Evolutionary conservation across 1,139 yeast species (phyloP), one percentile per base, ranked within the genome.

Genomic region (Taphrina wiesneri): DNA sequence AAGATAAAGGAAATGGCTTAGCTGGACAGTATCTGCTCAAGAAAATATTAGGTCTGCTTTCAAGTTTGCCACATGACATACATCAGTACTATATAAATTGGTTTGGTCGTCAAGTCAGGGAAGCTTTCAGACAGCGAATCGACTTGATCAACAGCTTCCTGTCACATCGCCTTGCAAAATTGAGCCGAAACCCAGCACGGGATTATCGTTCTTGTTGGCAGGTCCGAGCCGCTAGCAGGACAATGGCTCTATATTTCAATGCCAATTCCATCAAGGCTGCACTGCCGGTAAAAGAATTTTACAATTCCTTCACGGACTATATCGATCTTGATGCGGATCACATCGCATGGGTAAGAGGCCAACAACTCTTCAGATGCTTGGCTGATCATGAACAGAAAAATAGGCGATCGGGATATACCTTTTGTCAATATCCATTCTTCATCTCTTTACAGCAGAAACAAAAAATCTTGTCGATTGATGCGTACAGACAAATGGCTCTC

Each of bases 391-490:
- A 6, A 1, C 28, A 45, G 49, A 90, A 87, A 69, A 73, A 69
- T 69, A 67, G 68, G 25, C 62, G 30, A 21, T 52, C 47, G 26
- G 49, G 61, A 30, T 72, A 68, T 60, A 68, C 69, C 28, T 85
- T 93, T 69, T 92, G 97, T 72, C 89, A 87, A 70, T 91, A 82
- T 72, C 97, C 98, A 0, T 91, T 88, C 74, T 77, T 90, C 66
- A 78, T 93, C 23, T 86, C 96, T 0, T 77, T 93, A 70, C 96
- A 96, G 0, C 83, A 90, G 2, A 93, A 93, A 75, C 88, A 91
- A 1, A 80, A 86, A 0, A 84, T 92, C 2, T 77, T 93, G 70
- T 96, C 90, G 72, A 86, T 88, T 74, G 97, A 91, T 73, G 91
- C 96, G 0, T 83, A 86, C 67, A 77, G 89, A 49, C 88, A 85